phyloP scores from a whole-genome alignment of 1,284 basidiomycete genomes.

The Inonotus hispidus region DNA sequence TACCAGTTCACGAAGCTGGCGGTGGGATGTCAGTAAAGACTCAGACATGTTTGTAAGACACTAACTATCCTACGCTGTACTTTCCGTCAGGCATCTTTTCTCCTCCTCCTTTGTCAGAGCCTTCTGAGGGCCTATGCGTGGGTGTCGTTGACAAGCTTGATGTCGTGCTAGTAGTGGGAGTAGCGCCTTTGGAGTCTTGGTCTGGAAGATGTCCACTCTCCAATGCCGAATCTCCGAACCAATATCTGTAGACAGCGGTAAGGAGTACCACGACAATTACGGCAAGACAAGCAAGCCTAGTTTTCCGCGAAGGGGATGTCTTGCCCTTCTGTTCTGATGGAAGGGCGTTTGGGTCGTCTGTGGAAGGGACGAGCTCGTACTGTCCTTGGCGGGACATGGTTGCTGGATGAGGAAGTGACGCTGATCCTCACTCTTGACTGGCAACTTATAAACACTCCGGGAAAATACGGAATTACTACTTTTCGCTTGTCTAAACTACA shows the following conservation, averaged over 20 bases:
- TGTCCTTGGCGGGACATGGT: constrained; percentile 15
- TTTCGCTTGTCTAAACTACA: not conserved
- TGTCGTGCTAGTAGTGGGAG: not conserved
- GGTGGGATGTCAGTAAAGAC: constrained; percentile 12
- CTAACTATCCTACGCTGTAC: constrained; percentile 76
- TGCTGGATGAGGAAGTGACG: constrained; percentile 1
- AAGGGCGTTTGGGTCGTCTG: constrained; percentile 13
- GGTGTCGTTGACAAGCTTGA: not conserved
- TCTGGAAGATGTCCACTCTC: not conserved
- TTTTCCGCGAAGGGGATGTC: not conserved
- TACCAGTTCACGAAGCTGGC: constrained; percentile 74
- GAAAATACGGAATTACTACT: not conserved
- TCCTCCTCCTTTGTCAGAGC: constrained; percentile 16
- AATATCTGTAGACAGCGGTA: constrained; percentile 10
- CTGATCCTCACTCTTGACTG: not conserved
- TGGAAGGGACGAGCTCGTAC: constrained; percentile 17
- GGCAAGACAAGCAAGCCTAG: constrained; percentile 7
- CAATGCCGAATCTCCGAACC: constrained; percentile 10
- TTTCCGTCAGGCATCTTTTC: constrained; percentile 41
- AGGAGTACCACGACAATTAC: constrained; percentile 10
- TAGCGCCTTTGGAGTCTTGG: not conserved
- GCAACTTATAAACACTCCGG: not conserved
- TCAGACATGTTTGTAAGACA: constrained; percentile 22
- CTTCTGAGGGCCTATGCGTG: constrained; percentile 6
- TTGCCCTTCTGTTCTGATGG: not conserved